Evolutionary conservation across 805 yeast species (phyloP), one percentile per base, ranked within the genome.

Genomic region (Allodekkera sacchari): DNA sequence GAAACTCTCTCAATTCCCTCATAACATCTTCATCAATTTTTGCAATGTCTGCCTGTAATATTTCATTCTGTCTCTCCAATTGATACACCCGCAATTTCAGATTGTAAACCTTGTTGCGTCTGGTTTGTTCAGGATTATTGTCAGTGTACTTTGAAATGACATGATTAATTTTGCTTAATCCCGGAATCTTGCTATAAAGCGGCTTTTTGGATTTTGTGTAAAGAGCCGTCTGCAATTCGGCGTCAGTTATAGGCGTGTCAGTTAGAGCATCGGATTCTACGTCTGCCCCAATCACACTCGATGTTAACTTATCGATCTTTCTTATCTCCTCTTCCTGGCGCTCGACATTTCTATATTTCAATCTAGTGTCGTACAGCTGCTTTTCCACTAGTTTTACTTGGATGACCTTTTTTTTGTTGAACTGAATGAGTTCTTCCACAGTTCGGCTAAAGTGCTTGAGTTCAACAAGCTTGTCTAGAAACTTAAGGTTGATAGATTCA

Each of bases 131-230:
- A 2, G 59, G 61, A 35, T 56, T 50, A 1, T 48, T 39, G 28
- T 58, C 63, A 20, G 58, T 55, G 36, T 57, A 55, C 28, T 57
- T 54, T 19, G 45, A 39, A 4, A 58, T 44, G 22, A 52, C 54
- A 30, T 46, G 57, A 36, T 55, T 57, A n/a, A 59, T 28, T 31
- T 47, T 55, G 28, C 45, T 54, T 20, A 59, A 37, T 4, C 61
- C 63, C 1, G 64, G 64, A 7, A 58, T 54, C 25, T 50, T 58
- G 10, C 48, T 57, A 31, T 46, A 53, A 17, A 45, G 41, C 12
- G 53, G 35, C 26, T 52, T 47, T 27, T 51, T 45, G 2, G 55
- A 44, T 35, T 47, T 43, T 29, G 47, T 34, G 22, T 48, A 54
- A 28, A 52, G 34, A 4, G 55, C 53, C 31, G 53, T 43, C 31